Conservation (phyloP, 306 rosid genomes). For the Calophaca sinica region DNA sequence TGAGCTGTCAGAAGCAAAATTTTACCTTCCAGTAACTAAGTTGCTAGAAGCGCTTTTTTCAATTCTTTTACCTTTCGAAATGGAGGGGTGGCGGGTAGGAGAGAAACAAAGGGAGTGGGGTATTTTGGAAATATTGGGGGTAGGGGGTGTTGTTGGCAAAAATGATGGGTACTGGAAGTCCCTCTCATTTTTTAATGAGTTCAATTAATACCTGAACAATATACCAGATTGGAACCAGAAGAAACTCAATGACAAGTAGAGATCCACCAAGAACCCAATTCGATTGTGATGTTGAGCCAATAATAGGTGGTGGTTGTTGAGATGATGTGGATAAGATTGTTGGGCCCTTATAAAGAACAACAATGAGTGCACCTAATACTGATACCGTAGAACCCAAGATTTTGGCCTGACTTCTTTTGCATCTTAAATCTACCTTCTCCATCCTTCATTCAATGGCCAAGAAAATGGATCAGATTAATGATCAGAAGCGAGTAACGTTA, state of each 20-base stretch:
- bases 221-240: constrained; percentile 53
- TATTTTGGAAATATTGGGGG: no score
- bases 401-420: constrained; percentile 60
- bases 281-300: constrained; percentile 40
- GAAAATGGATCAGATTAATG: background rate
- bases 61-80: no score
- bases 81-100: no score
- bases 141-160: no score
- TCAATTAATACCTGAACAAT: constrained; percentile 56
- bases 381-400: constrained; percentile 58
- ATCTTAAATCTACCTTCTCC: constrained; percentile 55
- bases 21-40: no score
- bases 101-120: no score
- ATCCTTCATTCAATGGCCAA: constrained; percentile 52
- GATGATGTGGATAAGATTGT: constrained; percentile 41
- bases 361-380: constrained; percentile 60
- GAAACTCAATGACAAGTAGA: constrained; percentile 44
- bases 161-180: no score
- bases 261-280: constrained; percentile 65
- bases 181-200: no score
- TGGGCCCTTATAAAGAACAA: constrained; percentile 64
- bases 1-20: no score
- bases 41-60: no score
- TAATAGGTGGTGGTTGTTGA: background rate
- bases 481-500: no score